A percentile compares a stretch with the other conserved stretches of the same genome.
phyloP scores from a whole-genome alignment of 2,329 filamentous ascomycete genomes.

The Zymoseptoria tritici region DNA sequence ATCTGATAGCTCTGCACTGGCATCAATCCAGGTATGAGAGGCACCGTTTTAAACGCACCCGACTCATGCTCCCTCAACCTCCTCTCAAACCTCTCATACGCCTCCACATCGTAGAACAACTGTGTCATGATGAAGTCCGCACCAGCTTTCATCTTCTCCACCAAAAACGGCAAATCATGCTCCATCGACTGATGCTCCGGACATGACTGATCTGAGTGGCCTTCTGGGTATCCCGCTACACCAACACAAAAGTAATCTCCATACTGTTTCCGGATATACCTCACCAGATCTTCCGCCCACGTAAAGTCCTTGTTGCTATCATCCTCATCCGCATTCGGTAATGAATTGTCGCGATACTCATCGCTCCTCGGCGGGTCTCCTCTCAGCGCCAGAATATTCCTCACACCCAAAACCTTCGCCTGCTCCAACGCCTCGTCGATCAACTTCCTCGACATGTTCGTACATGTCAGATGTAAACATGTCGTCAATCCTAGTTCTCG shows the following conservation, averaged over 20 bases:
- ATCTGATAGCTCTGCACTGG: slow-evolving; percentile 97
- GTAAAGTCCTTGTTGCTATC: slow-evolving; percentile 69
- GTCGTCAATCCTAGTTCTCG: slow-evolving; percentile 86
- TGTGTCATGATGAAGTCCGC: slow-evolving; percentile 99
- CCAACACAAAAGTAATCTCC: slow-evolving; percentile 96
- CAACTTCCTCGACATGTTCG: slow-evolving; percentile 83
- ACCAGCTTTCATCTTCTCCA: slow-evolving; percentile 84
- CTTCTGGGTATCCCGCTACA: slow-evolving; percentile 90
- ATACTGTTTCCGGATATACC: slow-evolving; percentile 76
- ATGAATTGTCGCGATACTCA: slow-evolving; percentile 67
- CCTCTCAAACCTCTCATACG: slow-evolving; percentile 73
- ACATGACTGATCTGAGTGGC: slow-evolving; percentile 84
- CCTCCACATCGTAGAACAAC: slow-evolving; percentile 83
- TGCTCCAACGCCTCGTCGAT: slow-evolving; percentile 87
- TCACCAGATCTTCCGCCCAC: slow-evolving; percentile 82
- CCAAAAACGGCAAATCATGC: slow-evolving; percentile 73
- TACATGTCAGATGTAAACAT: slow-evolving; percentile 92
- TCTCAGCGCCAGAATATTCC: slow-evolving; percentile 86
- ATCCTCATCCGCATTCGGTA: slow-evolving; percentile 50
- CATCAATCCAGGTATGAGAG: slow-evolving; percentile 93
- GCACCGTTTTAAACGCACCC: slow-evolving; percentile 74
- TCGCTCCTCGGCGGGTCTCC: slow-evolving; percentile 85
- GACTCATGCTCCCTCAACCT: slow-evolving; percentile 72
- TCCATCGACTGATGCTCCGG: slow-evolving; percentile 63
- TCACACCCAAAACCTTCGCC: slow-evolving; percentile 80